These are phyloP conservation scores for Verticillium klebahnii DNA, from an alignment of 2,329 filamentous ascomycete species.

Conservation along the genomic window DNA sequence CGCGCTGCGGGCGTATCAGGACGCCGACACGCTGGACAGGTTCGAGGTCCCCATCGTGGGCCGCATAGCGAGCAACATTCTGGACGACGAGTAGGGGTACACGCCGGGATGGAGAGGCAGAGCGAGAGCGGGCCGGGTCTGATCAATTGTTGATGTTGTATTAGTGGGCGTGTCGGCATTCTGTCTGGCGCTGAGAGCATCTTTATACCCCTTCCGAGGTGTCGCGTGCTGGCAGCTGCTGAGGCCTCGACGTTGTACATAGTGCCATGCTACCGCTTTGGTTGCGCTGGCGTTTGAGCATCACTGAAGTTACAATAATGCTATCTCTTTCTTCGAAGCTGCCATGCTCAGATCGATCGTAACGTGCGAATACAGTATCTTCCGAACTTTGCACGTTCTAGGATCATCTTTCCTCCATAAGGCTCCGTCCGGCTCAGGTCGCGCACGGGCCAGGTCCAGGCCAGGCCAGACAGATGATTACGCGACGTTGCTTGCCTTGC, in stretches of 20 bases:
- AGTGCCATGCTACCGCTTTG: too few relatives aligned
- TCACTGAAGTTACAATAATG: too few relatives aligned
- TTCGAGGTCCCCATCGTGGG: slow-evolving; percentile 89
- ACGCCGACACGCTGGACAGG: slow-evolving; percentile 65
- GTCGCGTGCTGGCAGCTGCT: neutral
- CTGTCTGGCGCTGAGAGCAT: neutral
- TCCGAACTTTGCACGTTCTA: neutral
- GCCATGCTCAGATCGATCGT: too few relatives aligned
- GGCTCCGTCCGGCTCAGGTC: neutral
- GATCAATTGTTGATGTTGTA: neutral
- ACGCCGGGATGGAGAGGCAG: neutral
- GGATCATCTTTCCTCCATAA: slow-evolving; percentile 1
- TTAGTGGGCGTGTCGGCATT: neutral
- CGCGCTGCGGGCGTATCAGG: slow-evolving; percentile 74
- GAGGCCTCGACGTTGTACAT: neutral
- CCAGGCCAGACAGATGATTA: slow-evolving; percentile 12
- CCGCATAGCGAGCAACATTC: slow-evolving; percentile 75
- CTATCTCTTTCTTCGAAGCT: too few relatives aligned
- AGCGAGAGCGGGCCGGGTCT: neutral
- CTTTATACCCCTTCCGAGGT: neutral
- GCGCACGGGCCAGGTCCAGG: slow-evolving; percentile 14
- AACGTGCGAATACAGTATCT: neutral
- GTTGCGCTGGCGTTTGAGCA: too few relatives aligned
- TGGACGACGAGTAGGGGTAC: slow-evolving; percentile 69
- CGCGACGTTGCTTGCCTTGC: slow-evolving; percentile 17